Conservation (phyloP, 2,329 filamentous ascomycete genomes). For the Botrytis tulipae region DNA sequence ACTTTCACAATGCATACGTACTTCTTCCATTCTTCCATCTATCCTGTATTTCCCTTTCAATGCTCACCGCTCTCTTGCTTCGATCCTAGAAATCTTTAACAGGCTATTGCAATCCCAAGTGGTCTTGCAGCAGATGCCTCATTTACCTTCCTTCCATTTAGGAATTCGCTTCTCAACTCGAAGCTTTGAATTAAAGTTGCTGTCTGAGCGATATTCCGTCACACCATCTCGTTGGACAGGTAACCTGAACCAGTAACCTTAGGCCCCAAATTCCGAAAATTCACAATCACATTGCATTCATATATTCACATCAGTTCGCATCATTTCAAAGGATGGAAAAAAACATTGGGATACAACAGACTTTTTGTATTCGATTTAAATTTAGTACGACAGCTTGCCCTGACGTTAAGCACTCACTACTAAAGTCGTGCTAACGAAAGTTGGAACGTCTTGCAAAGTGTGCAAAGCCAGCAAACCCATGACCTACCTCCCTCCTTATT, state of each 20-base stretch:
- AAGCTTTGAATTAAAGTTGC: neutral
- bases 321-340: neutral
- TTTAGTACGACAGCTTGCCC: neutral
- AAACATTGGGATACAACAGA: neutral
- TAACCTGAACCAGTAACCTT: constrained; percentile 6
- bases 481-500: constrained; percentile 18
- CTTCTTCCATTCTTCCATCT: neutral
- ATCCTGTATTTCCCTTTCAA: neutral
- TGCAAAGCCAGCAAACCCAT: constrained; percentile 15
- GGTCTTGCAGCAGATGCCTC: constrained; percentile 4
- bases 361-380: constrained; percentile 2
- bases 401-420: neutral
- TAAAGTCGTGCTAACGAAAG: constrained; percentile 11
- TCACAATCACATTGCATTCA: constrained; percentile 6
- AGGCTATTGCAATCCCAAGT: neutral
- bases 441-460: constrained; percentile 11
- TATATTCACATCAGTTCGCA: neutral
- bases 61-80: neutral
- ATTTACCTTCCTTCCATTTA: neutral
- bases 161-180: neutral
- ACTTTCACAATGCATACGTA: neutral
- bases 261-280: neutral
- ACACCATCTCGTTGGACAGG: constrained; percentile 1
- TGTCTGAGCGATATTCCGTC: neutral
- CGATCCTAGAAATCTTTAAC: neutral